Evolutionary conservation across 2,329 filamentous ascomycete species (phyloP).

Genomic region (Diplodia scrobiculata): DNA sequence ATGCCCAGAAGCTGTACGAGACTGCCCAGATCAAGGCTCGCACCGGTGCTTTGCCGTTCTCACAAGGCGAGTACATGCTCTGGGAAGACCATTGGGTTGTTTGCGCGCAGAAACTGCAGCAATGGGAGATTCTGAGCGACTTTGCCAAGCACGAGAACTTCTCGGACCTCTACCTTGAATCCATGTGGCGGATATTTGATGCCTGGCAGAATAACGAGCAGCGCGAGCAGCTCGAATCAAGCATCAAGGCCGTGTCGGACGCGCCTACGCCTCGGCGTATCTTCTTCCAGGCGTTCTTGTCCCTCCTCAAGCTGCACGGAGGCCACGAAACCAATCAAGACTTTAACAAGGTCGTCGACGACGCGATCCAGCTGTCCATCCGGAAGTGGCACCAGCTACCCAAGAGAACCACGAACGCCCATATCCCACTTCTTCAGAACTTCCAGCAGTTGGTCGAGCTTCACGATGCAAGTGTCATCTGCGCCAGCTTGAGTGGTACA

Average conservation of each 20-base stretch:
- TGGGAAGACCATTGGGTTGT: constrained; percentile 99
- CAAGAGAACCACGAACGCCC: constrained; percentile 86
- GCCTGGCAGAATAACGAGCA: constrained; percentile 88
- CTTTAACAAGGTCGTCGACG: constrained; percentile 88
- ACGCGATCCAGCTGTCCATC: constrained; percentile 95
- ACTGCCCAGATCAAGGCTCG: constrained; percentile 95
- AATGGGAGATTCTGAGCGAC: constrained; percentile 97
- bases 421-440: constrained; percentile 91
- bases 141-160: constrained; percentile 99
- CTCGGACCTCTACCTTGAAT: constrained; percentile 92
- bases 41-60: constrained; percentile 93
- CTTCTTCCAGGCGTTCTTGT: constrained; percentile 99
- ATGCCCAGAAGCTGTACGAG: constrained; percentile 95
- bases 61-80: constrained; percentile 94
- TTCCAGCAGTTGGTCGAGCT: constrained; percentile 98
- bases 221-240: constrained; percentile 83
- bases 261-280: constrained; percentile 89
- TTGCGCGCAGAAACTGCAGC: constrained; percentile 95
- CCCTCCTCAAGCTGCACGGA: constrained; percentile 87
- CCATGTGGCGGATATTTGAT: constrained; percentile 92
- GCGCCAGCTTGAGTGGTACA: constrained; percentile 82
- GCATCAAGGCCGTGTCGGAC: constrained; percentile 97
- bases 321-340: constrained; percentile 79
- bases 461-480: constrained; percentile 96
- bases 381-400: constrained; percentile 99